Evolutionary conservation across 305 asterid species (phyloP), one percentile per base, ranked within the genome.

Genomic region (Ilex paraguariensis): DNA sequence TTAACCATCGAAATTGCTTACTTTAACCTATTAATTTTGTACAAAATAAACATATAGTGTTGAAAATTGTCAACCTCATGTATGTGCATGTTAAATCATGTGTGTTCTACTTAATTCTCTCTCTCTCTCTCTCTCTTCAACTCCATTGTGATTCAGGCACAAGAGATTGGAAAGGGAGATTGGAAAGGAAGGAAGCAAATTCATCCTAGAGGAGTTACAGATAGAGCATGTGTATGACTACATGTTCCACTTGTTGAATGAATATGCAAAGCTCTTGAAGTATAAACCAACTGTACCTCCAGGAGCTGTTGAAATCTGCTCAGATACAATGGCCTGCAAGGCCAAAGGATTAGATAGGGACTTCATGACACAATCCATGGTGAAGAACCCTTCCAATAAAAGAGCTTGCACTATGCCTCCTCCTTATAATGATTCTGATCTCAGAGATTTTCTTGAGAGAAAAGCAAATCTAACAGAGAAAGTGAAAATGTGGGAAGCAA

Each of bases 121-220:
- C 42, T 7, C 42, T 36, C 5, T 36, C 8, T 36, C 9, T 4
- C 9, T 8, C 6, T 3, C n/a, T n/a, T n/a, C n/a, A 36, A 36
- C 42, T 36, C 42, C 42, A 36, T 36, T 3, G 42, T 36, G 9
- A 36, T 8, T 36, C 59, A 66, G 70, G 70, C 70, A 17, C 70
- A 52, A 53, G 70, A 12, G 12, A 66, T 66, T 52, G 70, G 70
- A 66, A n/a, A n/a, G n/a, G n/a, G n/a, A n/a, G n/a, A n/a, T n/a
- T n/a, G n/a, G n/a, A n/a, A 59, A 44, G 59, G 60, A 64, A 5
- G 70, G 60, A 12, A 59, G 71, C 54, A 56, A 55, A 10, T 66
- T 66, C 39, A 52, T 66, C 52, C 65, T 51, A 17, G 55, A 66
- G 39, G 71, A 66, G 11, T 46, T 66, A 8, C 59, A 60, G 49